Evolutionary conservation across 495 filamentous ascomycete genomes (phyloP).

Genomic region (Pyronema omphalodes): DNA sequence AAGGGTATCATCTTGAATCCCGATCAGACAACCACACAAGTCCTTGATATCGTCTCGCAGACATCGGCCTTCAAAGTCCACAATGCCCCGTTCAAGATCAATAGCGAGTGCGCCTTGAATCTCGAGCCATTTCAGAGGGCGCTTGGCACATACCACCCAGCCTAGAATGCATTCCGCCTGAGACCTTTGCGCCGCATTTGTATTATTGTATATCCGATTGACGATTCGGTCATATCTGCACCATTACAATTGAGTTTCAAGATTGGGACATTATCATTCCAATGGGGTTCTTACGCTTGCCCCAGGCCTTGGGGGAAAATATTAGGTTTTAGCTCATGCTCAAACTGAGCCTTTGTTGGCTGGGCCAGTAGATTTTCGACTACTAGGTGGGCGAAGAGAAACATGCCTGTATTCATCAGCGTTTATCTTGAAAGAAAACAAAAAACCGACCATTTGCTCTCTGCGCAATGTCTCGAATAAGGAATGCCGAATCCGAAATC

Average conservation of each 20-base stretch:
- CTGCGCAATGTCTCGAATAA: constrained; percentile 11
- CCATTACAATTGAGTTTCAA: background rate
- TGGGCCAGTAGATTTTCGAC: constrained; percentile 28
- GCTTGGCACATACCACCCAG: constrained; percentile 29
- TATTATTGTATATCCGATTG: constrained; percentile 20
- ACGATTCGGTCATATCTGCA: constrained; percentile 29
- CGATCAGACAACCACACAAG: constrained; percentile 31
- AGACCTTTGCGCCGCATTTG: constrained; percentile 13
- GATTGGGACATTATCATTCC: background rate
- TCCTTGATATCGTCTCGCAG: constrained; percentile 25
- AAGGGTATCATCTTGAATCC: constrained; percentile 24
- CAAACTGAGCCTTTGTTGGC: constrained; percentile 16
- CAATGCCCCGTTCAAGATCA: constrained; percentile 6
- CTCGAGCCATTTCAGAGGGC: constrained; percentile 32
- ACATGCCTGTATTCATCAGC: constrained; percentile 29
- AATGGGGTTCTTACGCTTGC: constrained; percentile 25
- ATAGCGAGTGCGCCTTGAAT: constrained; percentile 30
- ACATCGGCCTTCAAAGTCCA: constrained; percentile 19
- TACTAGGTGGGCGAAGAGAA: constrained; percentile 32
- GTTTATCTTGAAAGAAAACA: background rate
- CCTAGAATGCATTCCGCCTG: constrained; percentile 27
- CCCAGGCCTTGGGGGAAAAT: constrained; percentile 26
- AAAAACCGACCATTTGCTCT: constrained; percentile 14
- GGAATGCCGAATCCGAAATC: constrained; percentile 8
- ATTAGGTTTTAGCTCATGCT: constrained; percentile 21